Conservation (phyloP, 768 basidiomycete genomes). For the Tulasnella sp. region DNA sequence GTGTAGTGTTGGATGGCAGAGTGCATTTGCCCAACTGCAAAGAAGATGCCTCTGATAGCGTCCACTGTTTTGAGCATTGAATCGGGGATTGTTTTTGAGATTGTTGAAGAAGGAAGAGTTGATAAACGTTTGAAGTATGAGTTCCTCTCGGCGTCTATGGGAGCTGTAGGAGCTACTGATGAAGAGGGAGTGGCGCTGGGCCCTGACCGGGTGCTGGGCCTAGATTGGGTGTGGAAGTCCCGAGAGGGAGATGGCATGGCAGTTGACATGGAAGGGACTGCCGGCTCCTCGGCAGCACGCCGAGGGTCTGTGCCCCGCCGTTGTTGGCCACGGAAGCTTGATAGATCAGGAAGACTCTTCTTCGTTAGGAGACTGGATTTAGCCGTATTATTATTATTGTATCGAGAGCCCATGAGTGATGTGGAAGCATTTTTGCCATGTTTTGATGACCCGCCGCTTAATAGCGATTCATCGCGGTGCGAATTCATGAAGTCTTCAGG, state of each 20-base stretch:
- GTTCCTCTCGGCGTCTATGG: slow-evolving; percentile 71
- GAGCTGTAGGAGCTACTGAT: slow-evolving; percentile 33
- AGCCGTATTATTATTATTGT: neutral
- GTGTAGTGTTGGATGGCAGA: slow-evolving; percentile 82
- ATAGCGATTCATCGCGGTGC: slow-evolving; percentile 4
- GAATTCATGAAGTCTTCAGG: slow-evolving; percentile 6
- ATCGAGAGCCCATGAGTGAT: slow-evolving; percentile 7
- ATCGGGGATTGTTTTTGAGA: slow-evolving; percentile 57
- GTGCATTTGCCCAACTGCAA: slow-evolving; percentile 84
- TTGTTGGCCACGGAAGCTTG: neutral
- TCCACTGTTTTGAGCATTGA: slow-evolving; percentile 65
- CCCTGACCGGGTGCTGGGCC: slow-evolving; percentile 1
- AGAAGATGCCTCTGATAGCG: slow-evolving; percentile 84
- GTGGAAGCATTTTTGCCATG: slow-evolving; percentile 22
- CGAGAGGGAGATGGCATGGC: neutral
- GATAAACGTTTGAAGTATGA: slow-evolving; percentile 93
- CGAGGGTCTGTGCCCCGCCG: slow-evolving; percentile 1
- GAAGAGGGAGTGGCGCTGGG: slow-evolving; percentile 9
- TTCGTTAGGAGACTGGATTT: slow-evolving; percentile 33
- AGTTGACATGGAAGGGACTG: slow-evolving; percentile 4
- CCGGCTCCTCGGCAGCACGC: slow-evolving; percentile 1
- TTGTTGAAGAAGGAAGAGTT: slow-evolving; percentile 50
- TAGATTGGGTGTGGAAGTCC: slow-evolving; percentile 6
- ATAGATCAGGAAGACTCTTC: slow-evolving; percentile 79
- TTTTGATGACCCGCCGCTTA: neutral